phyloP scores from a whole-genome alignment of 2,329 filamentous ascomycete species.

The Cadophora luteo-olivacea region DNA sequence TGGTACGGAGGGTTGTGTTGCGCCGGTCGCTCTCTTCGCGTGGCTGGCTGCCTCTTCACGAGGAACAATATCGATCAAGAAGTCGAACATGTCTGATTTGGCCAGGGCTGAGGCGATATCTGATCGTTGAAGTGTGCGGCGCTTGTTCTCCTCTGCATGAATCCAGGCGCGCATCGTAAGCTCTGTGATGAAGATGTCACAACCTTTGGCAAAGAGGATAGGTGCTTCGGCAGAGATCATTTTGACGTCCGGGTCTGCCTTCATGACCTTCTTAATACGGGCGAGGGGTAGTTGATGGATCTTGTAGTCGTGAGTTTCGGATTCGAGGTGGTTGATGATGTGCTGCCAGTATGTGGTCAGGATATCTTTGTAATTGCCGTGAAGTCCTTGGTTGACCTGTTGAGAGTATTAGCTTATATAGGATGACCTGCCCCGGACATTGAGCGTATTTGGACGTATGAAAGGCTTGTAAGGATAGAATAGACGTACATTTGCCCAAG shows the following conservation, averaged over 20 bases:
- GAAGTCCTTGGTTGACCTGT: constrained; percentile 93
- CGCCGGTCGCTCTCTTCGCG: constrained; percentile 71
- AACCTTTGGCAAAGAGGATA: constrained; percentile 97
- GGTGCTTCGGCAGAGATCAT: constrained; percentile 99
- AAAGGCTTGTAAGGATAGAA: background rate
- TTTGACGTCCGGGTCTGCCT: constrained; percentile 98
- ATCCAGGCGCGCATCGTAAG: constrained; percentile 99
- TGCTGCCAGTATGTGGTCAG: constrained; percentile 99
- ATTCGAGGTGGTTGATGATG: constrained; percentile 93
- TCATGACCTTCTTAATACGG: constrained; percentile 99
- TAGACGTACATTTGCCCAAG: constrained; percentile 86
- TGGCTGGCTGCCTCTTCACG: constrained; percentile 90
- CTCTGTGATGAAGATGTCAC: constrained; percentile 99
- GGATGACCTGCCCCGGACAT: no score
- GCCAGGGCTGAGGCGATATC: constrained; percentile 95
- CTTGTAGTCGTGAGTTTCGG: constrained; percentile 97
- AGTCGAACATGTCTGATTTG: constrained; percentile 99
- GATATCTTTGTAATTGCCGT: constrained; percentile 93
- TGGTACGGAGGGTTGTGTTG: constrained; percentile 53
- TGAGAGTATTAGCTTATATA: background rate
- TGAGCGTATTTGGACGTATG: background rate
- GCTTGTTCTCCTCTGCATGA: constrained; percentile 98
- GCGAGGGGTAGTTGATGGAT: constrained; percentile 94
- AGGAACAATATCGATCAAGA: constrained; percentile 97
- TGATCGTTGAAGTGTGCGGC: constrained; percentile 90